A percentile compares a stretch with the other conserved stretches of the same genome.
phyloP scores from a whole-genome alignment of 1,284 basidiomycete genomes.

The Takashimella tepidaria region DNA sequence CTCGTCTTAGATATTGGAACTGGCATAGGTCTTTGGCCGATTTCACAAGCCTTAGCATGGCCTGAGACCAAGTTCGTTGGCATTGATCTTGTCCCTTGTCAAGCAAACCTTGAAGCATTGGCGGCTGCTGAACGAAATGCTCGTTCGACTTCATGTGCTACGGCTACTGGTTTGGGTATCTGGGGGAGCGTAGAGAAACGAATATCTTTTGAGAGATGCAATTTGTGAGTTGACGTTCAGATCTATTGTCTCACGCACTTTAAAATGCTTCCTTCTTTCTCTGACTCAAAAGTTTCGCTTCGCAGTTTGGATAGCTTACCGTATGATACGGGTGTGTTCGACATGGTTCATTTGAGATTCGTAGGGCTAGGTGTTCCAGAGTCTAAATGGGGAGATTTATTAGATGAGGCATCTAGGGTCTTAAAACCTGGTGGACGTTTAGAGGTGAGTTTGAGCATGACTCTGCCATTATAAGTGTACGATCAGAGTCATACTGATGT shows the following conservation, averaged over 20 bases:
- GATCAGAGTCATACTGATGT: not conserved
- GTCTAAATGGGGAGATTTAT: constrained; percentile 34
- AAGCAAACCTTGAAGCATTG: constrained; percentile 31
- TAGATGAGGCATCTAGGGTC: constrained; percentile 44
- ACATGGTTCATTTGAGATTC: constrained; percentile 45
- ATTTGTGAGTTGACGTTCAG: constrained; percentile 36
- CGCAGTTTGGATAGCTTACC: constrained; percentile 39
- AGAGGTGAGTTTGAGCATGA: constrained; percentile 27
- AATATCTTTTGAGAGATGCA: constrained; percentile 37
- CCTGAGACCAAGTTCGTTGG: constrained; percentile 36
- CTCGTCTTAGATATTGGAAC: constrained; percentile 45
- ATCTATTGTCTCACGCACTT: not conserved
- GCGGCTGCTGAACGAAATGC: constrained; percentile 19
- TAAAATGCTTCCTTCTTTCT: no score
- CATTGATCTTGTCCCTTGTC: constrained; percentile 37
- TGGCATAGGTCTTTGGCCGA: constrained; percentile 43
- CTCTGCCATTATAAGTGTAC: not conserved
- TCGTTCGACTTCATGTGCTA: constrained; percentile 11
- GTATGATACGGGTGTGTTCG: constrained; percentile 44
- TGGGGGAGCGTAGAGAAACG: constrained; percentile 37
- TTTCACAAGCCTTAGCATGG: constrained; percentile 42
- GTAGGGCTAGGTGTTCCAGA: constrained; percentile 45
- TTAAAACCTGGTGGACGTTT: constrained; percentile 43
- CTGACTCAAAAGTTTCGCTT: no score
- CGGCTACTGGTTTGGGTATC: constrained; percentile 18